Base-by-base conservation (phyloP, 202 grass and related monocot genomes). In the Schoenoplectus tabernaemontani region DNA sequence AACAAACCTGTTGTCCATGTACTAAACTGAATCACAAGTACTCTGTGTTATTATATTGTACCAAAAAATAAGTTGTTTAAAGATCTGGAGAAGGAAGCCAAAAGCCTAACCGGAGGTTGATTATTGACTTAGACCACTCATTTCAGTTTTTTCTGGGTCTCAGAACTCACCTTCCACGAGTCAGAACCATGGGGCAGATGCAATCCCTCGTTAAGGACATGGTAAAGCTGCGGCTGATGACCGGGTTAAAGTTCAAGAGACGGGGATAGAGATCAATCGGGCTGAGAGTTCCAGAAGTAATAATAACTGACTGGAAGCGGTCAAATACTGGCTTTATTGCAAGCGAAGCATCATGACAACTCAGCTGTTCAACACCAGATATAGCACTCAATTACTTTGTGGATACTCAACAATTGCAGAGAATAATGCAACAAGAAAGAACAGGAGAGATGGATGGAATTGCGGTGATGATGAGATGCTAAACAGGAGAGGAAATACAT, bases 181-280 rank as follows among this genome's bases (percentile, higher is more conserved):
- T 97, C 68, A 97, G 85, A 79, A 97, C 91, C 95, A 97, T 97
- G 38, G 95, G 95, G 51, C 95, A 97, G 82, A 97, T 97, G 62
- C 95, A 97, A 81, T 97, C 95, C 81, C 95, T 92, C 56, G 95
- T 92, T 77, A 97, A 85, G 56, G 95, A 97, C 95, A 94, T 97
- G n/a, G 87, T 97, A 82, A 97, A 97, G 81, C 95, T 97, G 81
- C 83, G 87, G 84, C 95, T 97, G 86, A 97, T 94, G 76, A 97
- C 95, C 63, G 95, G 95, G 78, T 92, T 92, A 80, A 97, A 97
- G 79, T 90, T 97, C 74, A 97, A 77, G 80, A 97, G 87, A 30
- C 91, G 89, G 81, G 93, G 93, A 66, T 97, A 97, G 24, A 97
- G 89, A 86, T 92, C 91, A 48, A 97, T 94, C n/a, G 95, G 95